Evolutionary conservation across 2,329 filamentous ascomycete species (phyloP), one percentile per base, ranked within the genome.

Genomic region (Magnaporthiopsis poae): DNA sequence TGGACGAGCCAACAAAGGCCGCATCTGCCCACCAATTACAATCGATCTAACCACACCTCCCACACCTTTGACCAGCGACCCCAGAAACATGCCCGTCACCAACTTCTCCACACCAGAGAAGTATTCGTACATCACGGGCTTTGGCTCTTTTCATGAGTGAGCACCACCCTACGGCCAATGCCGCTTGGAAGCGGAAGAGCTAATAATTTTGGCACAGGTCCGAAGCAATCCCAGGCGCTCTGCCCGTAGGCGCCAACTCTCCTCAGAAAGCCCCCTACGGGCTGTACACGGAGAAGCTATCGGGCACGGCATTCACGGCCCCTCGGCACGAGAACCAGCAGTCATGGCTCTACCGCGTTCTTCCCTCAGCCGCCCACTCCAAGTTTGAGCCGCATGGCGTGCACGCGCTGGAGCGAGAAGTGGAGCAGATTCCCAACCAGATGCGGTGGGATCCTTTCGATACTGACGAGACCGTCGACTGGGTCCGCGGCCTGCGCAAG

Each of bases 271-370:
- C 88, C 0, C 84, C 90, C 0, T 86, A 87, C 70, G 91, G 91
- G 0, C 86, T 96, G 35, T 95, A 95, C 77, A 87, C 91, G 35
- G 92, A 96, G 78, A 90, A 90, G 79, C 82, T 91, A 61, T 90
- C 88, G 0, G 89, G 88, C 9, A 90, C 87, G 1, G 82, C 89
- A 36, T 91, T 91, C 74, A 90, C 88, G 4, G 86, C 88, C 1
- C 88, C 88, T 0, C 81, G 89, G 35, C 80, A 85, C 73, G 84
- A 88, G 67, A 91, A 90, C 76, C 85, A 86, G 72, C 88, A 90
- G 74, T 83, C 88, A 60, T 91, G 88, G 88, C 82, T 90, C 35
- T 91, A 91, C 73, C 84, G 88, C 21, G 86, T 90, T 69, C 78
- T 88, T 61, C 88, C 88, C 1, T 85, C 87, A 0, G 86, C 86